Evolutionary conservation across 1,284 basidiomycete species (phyloP).

Genomic region (Trametes polyzona): DNA sequence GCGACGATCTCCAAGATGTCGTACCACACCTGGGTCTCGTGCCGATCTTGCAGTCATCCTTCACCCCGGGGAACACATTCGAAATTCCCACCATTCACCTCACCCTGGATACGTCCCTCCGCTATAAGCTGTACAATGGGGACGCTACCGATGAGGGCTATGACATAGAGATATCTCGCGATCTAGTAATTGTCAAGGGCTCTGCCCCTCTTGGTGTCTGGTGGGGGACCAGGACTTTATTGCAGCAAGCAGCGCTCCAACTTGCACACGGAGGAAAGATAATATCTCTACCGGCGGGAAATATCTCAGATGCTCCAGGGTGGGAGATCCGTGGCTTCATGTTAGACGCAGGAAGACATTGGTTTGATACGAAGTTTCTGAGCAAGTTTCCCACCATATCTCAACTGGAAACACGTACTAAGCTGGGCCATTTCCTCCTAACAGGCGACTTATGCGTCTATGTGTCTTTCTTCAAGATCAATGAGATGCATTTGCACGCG

Average conservation of each 20-base stretch:
- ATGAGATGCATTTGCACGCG: constrained; percentile 38
- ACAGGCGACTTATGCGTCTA: constrained; percentile 42
- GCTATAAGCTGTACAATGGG: constrained; percentile 39
- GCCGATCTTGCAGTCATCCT: constrained; percentile 18
- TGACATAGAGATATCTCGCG: constrained; percentile 30
- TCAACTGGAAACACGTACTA: no score
- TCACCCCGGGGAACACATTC: constrained; percentile 8
- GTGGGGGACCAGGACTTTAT: constrained; percentile 42
- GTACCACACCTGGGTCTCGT: constrained; percentile 20
- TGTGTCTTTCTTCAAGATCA: constrained; percentile 44
- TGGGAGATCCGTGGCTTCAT: constrained; percentile 46
- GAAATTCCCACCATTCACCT: constrained; percentile 33
- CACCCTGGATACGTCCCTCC: constrained; percentile 27
- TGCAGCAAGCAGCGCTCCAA: constrained; percentile 36
- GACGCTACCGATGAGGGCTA: constrained; percentile 41
- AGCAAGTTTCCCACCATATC: no score
- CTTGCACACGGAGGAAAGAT: constrained; percentile 28
- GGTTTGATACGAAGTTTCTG: constrained; percentile 35
- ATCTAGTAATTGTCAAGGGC: constrained; percentile 34
- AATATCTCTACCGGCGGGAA: constrained; percentile 35
- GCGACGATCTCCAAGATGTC: constrained; percentile 34
- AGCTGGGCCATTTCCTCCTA: not conserved
- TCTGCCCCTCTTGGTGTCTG: constrained; percentile 40
- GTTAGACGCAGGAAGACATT: constrained; percentile 44
- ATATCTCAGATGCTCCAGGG: constrained; percentile 38